Percentiles rank a stretch among this genome's conserved stretches.
phyloP scores from a whole-genome alignment of 371 early-diverging fungal species.

The Entomophthora muscae region DNA sequence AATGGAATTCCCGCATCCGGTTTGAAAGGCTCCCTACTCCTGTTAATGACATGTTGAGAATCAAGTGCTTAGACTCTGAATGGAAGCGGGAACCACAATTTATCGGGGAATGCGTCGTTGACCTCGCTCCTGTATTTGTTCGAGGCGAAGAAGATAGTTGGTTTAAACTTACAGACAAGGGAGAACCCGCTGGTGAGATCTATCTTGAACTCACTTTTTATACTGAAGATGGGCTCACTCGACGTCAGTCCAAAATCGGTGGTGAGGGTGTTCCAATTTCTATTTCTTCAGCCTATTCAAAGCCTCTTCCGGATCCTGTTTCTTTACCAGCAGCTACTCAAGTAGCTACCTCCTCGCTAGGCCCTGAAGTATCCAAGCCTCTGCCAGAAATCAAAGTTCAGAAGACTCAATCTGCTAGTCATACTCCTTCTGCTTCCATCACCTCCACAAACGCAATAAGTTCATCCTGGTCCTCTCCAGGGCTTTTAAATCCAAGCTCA shows the following conservation, averaged over 20 bases:
- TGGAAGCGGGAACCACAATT: conserved; percentile 5
- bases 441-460: no score
- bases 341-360: no score
- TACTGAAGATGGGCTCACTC: conserved; percentile 15
- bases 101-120: conserved; percentile 5
- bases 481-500: no score
- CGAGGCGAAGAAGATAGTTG: conserved; percentile 10
- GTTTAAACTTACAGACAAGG: conserved; percentile 4
- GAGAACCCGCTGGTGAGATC: conserved; percentile 6
- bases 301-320: neutral
- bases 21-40: conserved; percentile 3
- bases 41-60: neutral
- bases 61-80: conserved; percentile 7
- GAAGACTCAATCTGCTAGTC: no score
- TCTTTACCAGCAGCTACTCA: no score
- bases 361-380: no score
- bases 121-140: conserved; percentile 3
- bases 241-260: neutral
- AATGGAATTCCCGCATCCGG: conserved; percentile 8
- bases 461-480: no score
- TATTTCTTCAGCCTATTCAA: neutral
- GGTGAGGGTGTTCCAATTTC: neutral
- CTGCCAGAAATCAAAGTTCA: no score
- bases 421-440: no score
- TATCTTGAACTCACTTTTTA: conserved; percentile 9